Evolutionary conservation across 495 filamentous ascomycete genomes (phyloP).

Genomic region (Xylaria cubensis): DNA sequence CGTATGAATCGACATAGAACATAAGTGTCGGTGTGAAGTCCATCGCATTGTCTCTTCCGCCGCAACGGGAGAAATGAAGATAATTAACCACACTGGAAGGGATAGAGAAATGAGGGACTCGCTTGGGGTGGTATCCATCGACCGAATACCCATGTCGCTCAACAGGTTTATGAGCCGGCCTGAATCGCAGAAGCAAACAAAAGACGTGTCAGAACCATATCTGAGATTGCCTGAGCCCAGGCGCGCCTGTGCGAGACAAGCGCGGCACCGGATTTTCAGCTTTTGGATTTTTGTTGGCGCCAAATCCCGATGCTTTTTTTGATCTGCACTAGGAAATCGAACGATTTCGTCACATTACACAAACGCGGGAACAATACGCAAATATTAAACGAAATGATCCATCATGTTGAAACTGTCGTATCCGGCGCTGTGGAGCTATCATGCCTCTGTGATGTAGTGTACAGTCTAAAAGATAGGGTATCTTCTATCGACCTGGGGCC

Average conservation of each 20-base stretch:
- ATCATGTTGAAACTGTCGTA: constrained; percentile 42
- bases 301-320: background rate
- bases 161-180: background rate
- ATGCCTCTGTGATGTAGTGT: constrained; percentile 50
- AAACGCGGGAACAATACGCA: background rate
- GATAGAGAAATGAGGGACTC: background rate
- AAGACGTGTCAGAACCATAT: constrained; percentile 19
- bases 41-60: background rate
- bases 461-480: constrained; percentile 57
- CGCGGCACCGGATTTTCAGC: background rate
- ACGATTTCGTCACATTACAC: background rate
- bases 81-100: background rate
- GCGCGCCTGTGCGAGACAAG: background rate
- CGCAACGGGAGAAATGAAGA: too few species aligned
- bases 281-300: background rate
- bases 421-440: constrained; percentile 51
- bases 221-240: constrained; percentile 3
- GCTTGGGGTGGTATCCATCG: background rate
- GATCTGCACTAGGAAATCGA: background rate
- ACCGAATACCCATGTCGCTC: background rate
- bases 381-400: constrained; percentile 34
- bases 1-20: too few species aligned
- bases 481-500: constrained; percentile 57
- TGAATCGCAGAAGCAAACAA: constrained; percentile 23
- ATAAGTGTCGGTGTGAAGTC: background rate